Conservation (phyloP, 768 basidiomycete genomes). For the Lactifluus rugatus region DNA sequence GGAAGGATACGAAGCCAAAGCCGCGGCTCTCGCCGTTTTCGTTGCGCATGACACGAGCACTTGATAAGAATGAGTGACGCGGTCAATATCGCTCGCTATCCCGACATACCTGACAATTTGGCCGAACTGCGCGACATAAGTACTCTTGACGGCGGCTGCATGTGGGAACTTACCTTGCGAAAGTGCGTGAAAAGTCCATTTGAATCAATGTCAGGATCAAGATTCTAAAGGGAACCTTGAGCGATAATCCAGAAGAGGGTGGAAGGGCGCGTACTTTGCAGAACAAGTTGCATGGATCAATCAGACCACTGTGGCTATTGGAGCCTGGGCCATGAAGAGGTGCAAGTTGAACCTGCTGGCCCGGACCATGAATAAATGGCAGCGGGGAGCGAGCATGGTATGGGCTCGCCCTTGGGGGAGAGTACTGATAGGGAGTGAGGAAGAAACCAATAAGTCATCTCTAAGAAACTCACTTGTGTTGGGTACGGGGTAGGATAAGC, state of each 20-base stretch:
- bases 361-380: slow-evolving; percentile 75
- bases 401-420: slow-evolving; percentile 50
- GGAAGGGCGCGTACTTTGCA: slow-evolving; percentile 51
- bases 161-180: slow-evolving; percentile 45
- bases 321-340: slow-evolving; percentile 68
- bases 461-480: slow-evolving; percentile 37
- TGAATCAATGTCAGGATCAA: slow-evolving; percentile 78
- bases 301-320: slow-evolving; percentile 74
- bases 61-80: slow-evolving; percentile 24
- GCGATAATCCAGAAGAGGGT: slow-evolving; percentile 5
- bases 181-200: slow-evolving; percentile 79
- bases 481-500: slow-evolving; percentile 45
- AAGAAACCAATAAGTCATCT: background rate
- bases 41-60: slow-evolving; percentile 88
- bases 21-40: slow-evolving; percentile 73
- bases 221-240: slow-evolving; percentile 44
- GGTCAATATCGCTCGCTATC: background rate
- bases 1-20: slow-evolving; percentile 87
- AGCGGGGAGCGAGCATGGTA: slow-evolving; percentile 34
- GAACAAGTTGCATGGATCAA: slow-evolving; percentile 86
- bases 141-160: background rate
- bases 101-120: slow-evolving; percentile 71
- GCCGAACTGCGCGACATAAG: slow-evolving; percentile 48
- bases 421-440: slow-evolving; percentile 39
- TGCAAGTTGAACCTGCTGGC: slow-evolving; percentile 82